Base-by-base conservation (phyloP, 129 eudicot genomes). In the Arctium lappa region DNA sequence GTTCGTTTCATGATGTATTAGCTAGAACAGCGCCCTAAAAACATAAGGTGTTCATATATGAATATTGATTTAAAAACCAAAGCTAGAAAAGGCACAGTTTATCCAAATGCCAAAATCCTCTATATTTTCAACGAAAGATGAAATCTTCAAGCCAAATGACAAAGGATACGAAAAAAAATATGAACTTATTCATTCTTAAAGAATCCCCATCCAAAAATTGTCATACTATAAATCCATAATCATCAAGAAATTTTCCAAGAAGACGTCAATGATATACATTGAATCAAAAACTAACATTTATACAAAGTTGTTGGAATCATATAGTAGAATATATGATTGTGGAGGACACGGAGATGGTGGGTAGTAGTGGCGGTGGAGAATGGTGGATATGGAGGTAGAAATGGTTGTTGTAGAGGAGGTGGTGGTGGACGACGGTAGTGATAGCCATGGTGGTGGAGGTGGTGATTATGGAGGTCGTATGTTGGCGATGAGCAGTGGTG, bases 1-100 rank as follows among this genome's bases (percentile, higher is more conserved):
- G 90, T 72, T 76, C 92, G 83, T 88, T 91, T 91, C 94, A 90
- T 90, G 44, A 42, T 70, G 71, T 74, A 44, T n/a, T 27, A 75
- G 66, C 66, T 56, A 13, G 66, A 56, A 16, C 18, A 13, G 66
- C 29, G 16, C 27, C 2, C 27, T 16, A 16, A 16, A 16, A 56
- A 56, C 1, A n/a, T 1, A 56, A 56, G 0, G 5, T 56, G 16
- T 56, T 56, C 66, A 56, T 56, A 56, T 56, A 16, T 16, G 66
- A 56, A 56, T 16, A 56, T 16, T 16, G 66, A 56, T 16, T 16
- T 12, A 56, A 44, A 56, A 16, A 46, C 2, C 4, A 3, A 46
- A 46, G 56, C 56, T 10, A 10, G 2, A 42, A 42, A 42, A 42
- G 50, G 50, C 50, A 42, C 2, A 8, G 50, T 42, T 42, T 1